Base-by-base conservation (phyloP, 2,329 filamentous ascomycete genomes). In the Lomentospora prolificans region DNA sequence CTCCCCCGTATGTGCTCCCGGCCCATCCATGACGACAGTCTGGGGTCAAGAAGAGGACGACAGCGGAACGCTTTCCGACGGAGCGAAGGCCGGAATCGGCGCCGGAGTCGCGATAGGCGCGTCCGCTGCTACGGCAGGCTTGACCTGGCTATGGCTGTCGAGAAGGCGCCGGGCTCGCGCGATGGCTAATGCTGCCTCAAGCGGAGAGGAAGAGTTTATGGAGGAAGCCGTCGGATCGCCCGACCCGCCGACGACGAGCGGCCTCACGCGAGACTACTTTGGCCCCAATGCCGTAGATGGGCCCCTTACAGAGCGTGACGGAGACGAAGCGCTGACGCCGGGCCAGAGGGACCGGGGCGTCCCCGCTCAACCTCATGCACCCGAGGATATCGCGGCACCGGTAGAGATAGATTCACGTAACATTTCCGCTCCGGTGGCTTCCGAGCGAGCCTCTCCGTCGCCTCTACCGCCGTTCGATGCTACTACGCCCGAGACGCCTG, bases 21-120 rank as follows among this genome's bases (percentile, higher is more conserved):
- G 65, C 4, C 64, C 65, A 48, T 64, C 67, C 3, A 67, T 69
- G 2, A 64, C 65, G 2, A 65, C 69, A n/a, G 66, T 63, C 10
- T 60, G 66, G 3, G 60, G 62, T 22, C 62, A 69, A 9, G 53
- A 60, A n/a, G 58, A 51, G 3, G 60, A 62, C 24, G 62, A 69
- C 10, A 53, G 60, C 17, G 58, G 53, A 52, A 55, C 50, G 2
- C 63, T 81, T 4, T 75, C 76, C 1, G 64, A 70, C 1, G 78
- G 75, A 1, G 79, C 78, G 2, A 80, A 77, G 61, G 79, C 76
- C 0, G 81, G 81, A 2, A 76, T 85, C n/a, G 79, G 75, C 4
- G 70, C 77, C 0, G 81, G 78, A 17, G 72, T 77, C 3, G 71
- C 76, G 1, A 64, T 78, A 0, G 75, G 68, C 27, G 66, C 79